Percentiles rank a stretch among this genome's conserved stretches.
These are phyloP conservation scores for Hypoxylon cercidicola DNA, from an alignment of 495 filamentous ascomycete species.

Conservation along the genomic window DNA sequence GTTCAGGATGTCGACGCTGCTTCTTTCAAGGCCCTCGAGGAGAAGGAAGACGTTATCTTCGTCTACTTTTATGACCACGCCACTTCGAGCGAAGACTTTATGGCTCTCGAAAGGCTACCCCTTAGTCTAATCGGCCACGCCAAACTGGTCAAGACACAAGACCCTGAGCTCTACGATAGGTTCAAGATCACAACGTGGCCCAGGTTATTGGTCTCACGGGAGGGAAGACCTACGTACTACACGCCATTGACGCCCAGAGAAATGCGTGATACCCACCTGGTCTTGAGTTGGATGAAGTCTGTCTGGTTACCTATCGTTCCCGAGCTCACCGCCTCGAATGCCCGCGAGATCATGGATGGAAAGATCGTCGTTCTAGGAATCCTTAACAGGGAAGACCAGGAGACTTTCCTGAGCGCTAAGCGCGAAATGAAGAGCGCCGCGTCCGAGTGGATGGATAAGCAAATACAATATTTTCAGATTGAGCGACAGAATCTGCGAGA, in stretches of 20 bases:
- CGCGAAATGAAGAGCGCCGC: slow-evolving; percentile 96
- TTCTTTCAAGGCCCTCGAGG: slow-evolving; percentile 83
- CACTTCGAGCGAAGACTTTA: slow-evolving; percentile 90
- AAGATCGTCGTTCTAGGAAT: slow-evolving; percentile 93
- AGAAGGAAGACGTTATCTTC: slow-evolving; percentile 95
- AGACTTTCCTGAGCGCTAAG: slow-evolving; percentile 80
- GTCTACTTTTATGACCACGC: slow-evolving; percentile 97
- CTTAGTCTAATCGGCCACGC: slow-evolving; percentile 90
- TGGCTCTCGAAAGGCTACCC: slow-evolving; percentile 83
- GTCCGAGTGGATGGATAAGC: slow-evolving; percentile 97
- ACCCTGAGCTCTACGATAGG: slow-evolving; percentile 72
- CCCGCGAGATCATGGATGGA: slow-evolving; percentile 92
- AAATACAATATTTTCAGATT: slow-evolving; percentile 85
- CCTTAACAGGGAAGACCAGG: slow-evolving; percentile 78
- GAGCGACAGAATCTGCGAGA: slow-evolving; percentile 93
- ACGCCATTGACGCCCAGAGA: slow-evolving; percentile 82
- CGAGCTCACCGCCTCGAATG: slow-evolving; percentile 90
- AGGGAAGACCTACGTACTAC: slow-evolving; percentile 90
- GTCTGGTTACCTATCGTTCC: slow-evolving; percentile 99
- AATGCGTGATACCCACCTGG: slow-evolving; percentile 84
- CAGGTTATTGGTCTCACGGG: slow-evolving; percentile 85
- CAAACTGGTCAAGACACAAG: slow-evolving; percentile 88
- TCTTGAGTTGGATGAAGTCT: slow-evolving; percentile 92
- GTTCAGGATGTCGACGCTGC: slow-evolving; percentile 81
- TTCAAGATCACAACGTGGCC: slow-evolving; percentile 98